phyloP scores from a whole-genome alignment of 768 basidiomycete species.

The Russula emetica region DNA sequence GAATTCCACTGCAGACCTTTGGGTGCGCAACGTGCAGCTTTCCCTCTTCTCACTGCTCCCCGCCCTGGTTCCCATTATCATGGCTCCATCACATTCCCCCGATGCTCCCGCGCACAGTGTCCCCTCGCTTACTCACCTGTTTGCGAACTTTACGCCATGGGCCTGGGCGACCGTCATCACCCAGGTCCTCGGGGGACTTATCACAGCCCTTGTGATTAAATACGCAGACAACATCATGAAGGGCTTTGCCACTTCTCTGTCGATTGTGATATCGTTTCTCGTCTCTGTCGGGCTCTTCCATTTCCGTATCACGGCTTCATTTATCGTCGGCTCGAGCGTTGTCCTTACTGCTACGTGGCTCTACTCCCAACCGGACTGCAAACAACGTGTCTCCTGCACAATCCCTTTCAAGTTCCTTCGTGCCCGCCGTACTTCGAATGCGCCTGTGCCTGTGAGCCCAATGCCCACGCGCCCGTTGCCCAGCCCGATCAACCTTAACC shows the following conservation, averaged over 20 bases:
- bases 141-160: constrained; percentile 84
- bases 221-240: constrained; percentile 90
- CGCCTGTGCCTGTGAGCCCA: constrained; percentile 18
- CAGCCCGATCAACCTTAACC: constrained; percentile 16
- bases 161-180: constrained; percentile 87
- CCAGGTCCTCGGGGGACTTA: constrained; percentile 86
- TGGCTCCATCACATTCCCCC: constrained; percentile 40
- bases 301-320: constrained; percentile 81
- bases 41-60: constrained; percentile 92
- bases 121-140: constrained; percentile 48
- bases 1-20: constrained; percentile 82
- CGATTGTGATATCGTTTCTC: constrained; percentile 92
- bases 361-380: constrained; percentile 67
- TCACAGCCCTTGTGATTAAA: constrained; percentile 93
- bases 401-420: constrained; percentile 24
- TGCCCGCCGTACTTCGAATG: constrained; percentile 25
- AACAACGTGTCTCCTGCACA: constrained; percentile 14
- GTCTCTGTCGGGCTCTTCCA: constrained; percentile 88
- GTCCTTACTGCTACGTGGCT: constrained; percentile 89
- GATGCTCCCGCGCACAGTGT: constrained; percentile 32
- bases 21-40: constrained; percentile 96
- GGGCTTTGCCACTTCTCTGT: constrained; percentile 92
- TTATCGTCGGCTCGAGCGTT: constrained; percentile 75
- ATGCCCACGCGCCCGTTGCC: constrained; percentile 20
- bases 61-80: constrained; percentile 72